Conservation (phyloP, 2,329 filamentous ascomycete species). For the Fusarium citri region DNA sequence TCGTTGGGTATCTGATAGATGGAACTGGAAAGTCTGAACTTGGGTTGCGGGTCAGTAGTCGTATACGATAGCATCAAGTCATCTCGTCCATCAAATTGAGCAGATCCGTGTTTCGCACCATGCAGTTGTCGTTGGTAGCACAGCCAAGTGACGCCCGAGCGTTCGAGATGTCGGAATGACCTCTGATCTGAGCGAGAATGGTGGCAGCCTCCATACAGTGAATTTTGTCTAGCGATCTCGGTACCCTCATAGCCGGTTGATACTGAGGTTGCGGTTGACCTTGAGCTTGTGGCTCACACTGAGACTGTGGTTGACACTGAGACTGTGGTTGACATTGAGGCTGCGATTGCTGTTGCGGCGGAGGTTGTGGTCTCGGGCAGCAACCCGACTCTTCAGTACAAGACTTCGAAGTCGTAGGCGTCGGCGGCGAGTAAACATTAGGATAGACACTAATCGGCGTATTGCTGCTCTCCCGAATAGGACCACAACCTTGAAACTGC, state of each 20-base stretch:
- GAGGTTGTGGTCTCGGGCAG: conserved; percentile 11
- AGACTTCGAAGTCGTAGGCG: not conserved
- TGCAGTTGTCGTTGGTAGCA: conserved; percentile 40
- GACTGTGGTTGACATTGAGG: not conserved
- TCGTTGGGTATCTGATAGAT: conserved; percentile 66
- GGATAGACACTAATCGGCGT: not conserved
- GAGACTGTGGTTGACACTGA: not conserved
- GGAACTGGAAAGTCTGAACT: conserved; percentile 47
- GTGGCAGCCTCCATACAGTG: conserved; percentile 46
- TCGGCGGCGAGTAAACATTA: not conserved
- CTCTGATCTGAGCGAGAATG: conserved; percentile 56
- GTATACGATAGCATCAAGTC: conserved; percentile 10
- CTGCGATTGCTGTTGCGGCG: not conserved
- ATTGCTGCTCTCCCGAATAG: not conserved
- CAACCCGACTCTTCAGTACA: conserved; percentile 9
- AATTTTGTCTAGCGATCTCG: conserved; percentile 35
- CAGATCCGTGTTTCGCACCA: conserved; percentile 52
- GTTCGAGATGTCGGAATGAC: conserved; percentile 45
- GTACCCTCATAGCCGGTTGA: not conserved
- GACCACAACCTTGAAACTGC: not conserved
- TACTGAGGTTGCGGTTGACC: not conserved
- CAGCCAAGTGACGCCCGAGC: conserved; percentile 50
- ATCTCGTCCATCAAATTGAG: conserved; percentile 51
- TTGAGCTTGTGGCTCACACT: not conserved
- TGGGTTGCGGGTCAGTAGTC: not conserved